Base-by-base conservation (phyloP, 2,329 filamentous ascomycete species). In the Claviceps sp. region DNA sequence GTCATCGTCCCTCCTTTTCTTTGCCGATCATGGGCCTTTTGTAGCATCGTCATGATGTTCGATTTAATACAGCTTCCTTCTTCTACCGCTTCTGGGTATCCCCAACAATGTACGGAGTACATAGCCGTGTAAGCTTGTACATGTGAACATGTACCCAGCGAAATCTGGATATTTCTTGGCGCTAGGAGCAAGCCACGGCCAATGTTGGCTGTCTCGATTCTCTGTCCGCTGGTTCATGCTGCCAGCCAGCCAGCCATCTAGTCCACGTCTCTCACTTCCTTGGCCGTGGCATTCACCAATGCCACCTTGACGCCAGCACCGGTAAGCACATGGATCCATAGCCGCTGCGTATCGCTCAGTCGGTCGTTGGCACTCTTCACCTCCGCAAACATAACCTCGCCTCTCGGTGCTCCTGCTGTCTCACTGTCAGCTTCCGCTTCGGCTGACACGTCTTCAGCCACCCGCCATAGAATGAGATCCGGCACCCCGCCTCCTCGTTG, bases 241-340 rank as follows among this genome's bases (percentile, higher is more conserved):
- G 36, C 36, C 46, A 14, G 37, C 16, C 16, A n/a, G 45, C 34
- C 45, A 14, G 44, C 37, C 43, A 13, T 13, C 49, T 22, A 71
- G 52, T 65, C 66, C 56, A 71, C 61, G 47, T 71, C 65, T 53
- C 68, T 68, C 29, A 78, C 70, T 60, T 80, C 73, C 56, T 66
- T 74, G 40, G 78, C 77, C 39, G 78, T 67, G 13, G 79, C 80
- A 63, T 82, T 79, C 62, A 79, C 94, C 57, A 97, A 72, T 60
- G 95, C 90, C 29, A 97, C 91, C 58, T 77, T 79, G 40, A 97
- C 78, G 2, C 93, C 91, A 1, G 90, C 89, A 1, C 85, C 83
- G 7, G 83, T 85, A 50, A 98, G 75, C 7, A 96, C 88, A 72
- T 97, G 88, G 61, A 97, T 95, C 93, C 93, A 98, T 58, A 98